phyloP scores from a whole-genome alignment of 2,329 filamentous ascomycete species.

The Drechslerella stenobrocha region DNA sequence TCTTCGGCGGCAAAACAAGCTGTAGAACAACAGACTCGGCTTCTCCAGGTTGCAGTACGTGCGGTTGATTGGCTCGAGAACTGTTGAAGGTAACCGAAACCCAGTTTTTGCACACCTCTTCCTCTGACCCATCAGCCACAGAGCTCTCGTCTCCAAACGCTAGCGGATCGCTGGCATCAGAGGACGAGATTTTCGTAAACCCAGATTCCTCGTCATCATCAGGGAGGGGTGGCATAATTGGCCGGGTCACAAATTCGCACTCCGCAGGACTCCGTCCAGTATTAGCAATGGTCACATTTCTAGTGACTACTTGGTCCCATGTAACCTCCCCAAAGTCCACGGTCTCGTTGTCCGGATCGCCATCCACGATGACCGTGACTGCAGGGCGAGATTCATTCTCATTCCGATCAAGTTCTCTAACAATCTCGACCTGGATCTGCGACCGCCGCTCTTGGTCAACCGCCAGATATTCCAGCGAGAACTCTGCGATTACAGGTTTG shows the following conservation, averaged over 20 bases:
- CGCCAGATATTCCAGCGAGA: conserved; percentile 81
- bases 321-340: conserved; percentile 78
- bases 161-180: conserved; percentile 29
- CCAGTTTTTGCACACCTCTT: conserved; percentile 40
- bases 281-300: conserved; percentile 82
- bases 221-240: conserved; percentile 60
- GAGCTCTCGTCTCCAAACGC: conserved; percentile 41
- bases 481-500: conserved; percentile 83
- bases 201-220: conserved; percentile 53
- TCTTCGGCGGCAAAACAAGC: conserved; percentile 57
- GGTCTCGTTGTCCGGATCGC: conserved; percentile 60
- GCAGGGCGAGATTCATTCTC: conserved; percentile 87
- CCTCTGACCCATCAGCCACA: background rate
- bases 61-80: conserved; percentile 11
- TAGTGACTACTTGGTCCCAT: conserved; percentile 68
- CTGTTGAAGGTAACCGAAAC: conserved; percentile 28
- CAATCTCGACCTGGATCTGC: conserved; percentile 78
- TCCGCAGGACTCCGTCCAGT: conserved; percentile 80
- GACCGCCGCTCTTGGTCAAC: conserved; percentile 83
- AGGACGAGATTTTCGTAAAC: conserved; percentile 52
- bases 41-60: conserved; percentile 76
- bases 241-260: conserved; percentile 77
- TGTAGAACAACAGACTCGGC: conserved; percentile 72
- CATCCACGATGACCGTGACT: conserved; percentile 74
- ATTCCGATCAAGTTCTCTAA: conserved; percentile 74